phyloP scores from a whole-genome alignment of 805 yeast genomes.

The Nakazawaea wickerhamii region DNA sequence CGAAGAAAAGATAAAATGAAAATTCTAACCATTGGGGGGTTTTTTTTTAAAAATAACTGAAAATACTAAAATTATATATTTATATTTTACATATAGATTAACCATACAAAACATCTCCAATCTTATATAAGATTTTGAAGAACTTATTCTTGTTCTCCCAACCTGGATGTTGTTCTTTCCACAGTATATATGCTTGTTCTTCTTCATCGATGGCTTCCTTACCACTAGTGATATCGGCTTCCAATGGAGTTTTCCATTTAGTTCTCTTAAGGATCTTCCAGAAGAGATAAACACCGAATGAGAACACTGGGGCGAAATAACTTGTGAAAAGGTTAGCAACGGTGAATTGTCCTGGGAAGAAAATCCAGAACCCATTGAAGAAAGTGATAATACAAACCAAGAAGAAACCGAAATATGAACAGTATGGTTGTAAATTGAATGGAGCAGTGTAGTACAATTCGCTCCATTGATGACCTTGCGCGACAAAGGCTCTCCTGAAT shows the following conservation, averaged over 20 bases:
- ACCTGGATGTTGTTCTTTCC: constrained; percentile 6
- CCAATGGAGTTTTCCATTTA: constrained; percentile 36
- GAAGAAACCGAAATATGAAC: constrained; percentile 42
- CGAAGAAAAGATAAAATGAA: too few species aligned
- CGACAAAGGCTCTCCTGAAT: constrained; percentile 54
- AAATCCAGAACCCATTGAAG: constrained; percentile 65
- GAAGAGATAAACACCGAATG: constrained; percentile 41
- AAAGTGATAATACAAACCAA: constrained; percentile 47
- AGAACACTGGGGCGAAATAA: constrained; percentile 48
- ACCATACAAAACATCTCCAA: constrained; percentile 8
- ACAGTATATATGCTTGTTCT: constrained; percentile 27
- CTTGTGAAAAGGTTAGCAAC: constrained; percentile 47
- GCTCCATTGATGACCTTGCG: constrained; percentile 44
- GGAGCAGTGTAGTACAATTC: constrained; percentile 37
- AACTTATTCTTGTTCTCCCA: constrained; percentile 5
- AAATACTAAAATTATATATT: too few species aligned
- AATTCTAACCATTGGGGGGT: too few species aligned
- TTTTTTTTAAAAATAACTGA: too few species aligned
- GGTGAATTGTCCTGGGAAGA: constrained; percentile 62
- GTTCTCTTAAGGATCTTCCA: constrained; percentile 52
- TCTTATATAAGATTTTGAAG: background rate
- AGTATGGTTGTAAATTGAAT: constrained; percentile 53
- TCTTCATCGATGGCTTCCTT: constrained; percentile 55
- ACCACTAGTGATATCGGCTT: constrained; percentile 51
- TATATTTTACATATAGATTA: background rate